These are phyloP conservation scores for Moesziomyces aphidis DNA, from an alignment of 1,284 basidiomycete species.

Conservation along the genomic window DNA sequence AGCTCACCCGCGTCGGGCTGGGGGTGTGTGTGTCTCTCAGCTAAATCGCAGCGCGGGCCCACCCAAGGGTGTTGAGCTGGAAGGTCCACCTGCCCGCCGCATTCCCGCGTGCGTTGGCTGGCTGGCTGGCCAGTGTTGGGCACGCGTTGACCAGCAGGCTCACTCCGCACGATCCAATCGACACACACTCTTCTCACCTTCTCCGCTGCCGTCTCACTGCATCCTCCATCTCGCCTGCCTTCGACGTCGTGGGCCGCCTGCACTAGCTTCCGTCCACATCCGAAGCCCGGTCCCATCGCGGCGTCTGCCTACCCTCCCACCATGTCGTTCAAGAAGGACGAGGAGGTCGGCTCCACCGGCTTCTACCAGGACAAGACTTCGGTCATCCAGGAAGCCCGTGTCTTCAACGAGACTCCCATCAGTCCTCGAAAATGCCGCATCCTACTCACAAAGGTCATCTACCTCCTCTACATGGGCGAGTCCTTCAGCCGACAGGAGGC, in stretches of 20 bases:
- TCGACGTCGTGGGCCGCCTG: conserved; percentile 13
- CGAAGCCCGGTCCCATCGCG: conserved; percentile 6
- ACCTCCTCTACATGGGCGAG: conserved; percentile 95
- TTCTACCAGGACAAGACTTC: conserved; percentile 68
- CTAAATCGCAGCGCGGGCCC: conserved; percentile 4
- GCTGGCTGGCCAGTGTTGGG: too few species aligned
- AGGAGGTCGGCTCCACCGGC: conserved; percentile 59
- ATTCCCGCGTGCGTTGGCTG: not conserved
- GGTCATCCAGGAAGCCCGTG: conserved; percentile 86
- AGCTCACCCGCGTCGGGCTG: conserved; percentile 14
- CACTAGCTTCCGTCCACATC: conserved; percentile 9
- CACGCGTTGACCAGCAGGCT: conserved; percentile 17
- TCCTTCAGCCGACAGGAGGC: conserved; percentile 95
- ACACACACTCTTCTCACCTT: not conserved
- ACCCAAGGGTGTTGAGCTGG: conserved; percentile 32
- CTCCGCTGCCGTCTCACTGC: not conserved
- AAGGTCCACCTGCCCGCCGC: conserved; percentile 15
- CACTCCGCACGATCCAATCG: conserved; percentile 4
- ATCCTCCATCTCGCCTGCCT: not conserved
- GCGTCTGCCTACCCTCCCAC: conserved; percentile 5
- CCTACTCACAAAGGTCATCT: conserved; percentile 94
- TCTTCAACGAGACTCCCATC: conserved; percentile 99
- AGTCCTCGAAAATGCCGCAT: conserved; percentile 88
- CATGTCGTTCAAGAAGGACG: conserved; percentile 68
- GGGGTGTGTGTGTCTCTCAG: not conserved